Conservation (phyloP, 345 rosid species). For the Eucalyptus sideroxylon region DNA sequence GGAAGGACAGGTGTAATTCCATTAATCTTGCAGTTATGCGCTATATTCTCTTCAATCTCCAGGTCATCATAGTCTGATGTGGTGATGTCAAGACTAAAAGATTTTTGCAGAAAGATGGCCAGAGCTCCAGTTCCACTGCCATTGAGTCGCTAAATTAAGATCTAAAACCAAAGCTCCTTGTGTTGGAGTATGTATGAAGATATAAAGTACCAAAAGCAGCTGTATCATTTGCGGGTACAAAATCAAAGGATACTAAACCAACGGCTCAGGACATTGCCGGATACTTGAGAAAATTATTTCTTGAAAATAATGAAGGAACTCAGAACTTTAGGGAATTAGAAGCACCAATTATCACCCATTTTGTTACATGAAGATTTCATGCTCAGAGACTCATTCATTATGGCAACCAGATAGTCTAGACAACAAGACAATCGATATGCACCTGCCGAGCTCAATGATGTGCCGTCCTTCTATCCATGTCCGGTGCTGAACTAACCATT, state of each 20-base stretch:
- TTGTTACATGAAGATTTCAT: background rate
- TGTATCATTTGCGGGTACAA: background rate
- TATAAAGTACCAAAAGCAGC: background rate
- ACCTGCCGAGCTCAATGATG: slow-evolving; percentile 93
- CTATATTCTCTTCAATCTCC: slow-evolving; percentile 90
- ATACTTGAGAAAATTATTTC: background rate
- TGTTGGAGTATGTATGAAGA: background rate
- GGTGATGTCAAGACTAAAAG: slow-evolving; percentile 63
- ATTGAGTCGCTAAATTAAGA: background rate
- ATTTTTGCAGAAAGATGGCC: slow-evolving; percentile 68
- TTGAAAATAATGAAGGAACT: background rate
- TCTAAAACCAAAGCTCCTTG: background rate
- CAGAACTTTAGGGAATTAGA: background rate
- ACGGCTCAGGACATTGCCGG: background rate
- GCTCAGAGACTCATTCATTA: background rate
- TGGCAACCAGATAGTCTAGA: background rate
- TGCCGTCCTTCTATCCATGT: slow-evolving; percentile 39
- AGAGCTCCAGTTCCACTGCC: slow-evolving; percentile 94
- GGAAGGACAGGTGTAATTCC: slow-evolving; percentile 65
- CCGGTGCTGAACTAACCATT: slow-evolving; percentile 63
- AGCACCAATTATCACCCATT: background rate
- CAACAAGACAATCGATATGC: background rate
- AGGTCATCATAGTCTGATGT: slow-evolving; percentile 81
- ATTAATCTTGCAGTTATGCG: slow-evolving; percentile 64
- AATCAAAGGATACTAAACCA: background rate